These are phyloP conservation scores for Setaria viridis DNA, from an alignment of 202 grass and related monocot species.

Conservation along the genomic window DNA sequence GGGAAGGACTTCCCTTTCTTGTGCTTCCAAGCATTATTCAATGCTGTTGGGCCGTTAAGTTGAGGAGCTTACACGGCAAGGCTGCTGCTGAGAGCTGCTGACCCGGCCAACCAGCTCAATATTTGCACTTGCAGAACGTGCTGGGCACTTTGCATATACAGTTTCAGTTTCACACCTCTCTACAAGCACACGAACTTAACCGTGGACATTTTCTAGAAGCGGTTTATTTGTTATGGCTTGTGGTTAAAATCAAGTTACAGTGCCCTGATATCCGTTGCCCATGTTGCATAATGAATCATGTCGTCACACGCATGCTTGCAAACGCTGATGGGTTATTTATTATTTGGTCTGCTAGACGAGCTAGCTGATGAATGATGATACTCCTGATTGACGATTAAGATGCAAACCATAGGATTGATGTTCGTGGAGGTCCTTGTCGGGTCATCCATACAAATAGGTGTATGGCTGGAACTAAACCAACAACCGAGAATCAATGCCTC, in stretches of 20 bases:
- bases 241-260: not conserved
- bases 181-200: not conserved
- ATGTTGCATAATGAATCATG: not conserved
- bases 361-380: not conserved
- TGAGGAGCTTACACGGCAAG: conserved; percentile 11
- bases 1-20: conserved; percentile 12
- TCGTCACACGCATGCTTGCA: not conserved
- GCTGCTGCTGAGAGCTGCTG: not conserved
- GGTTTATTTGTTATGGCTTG: not conserved
- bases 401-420: too few species aligned
- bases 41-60: conserved; percentile 16
- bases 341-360: not conserved
- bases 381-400: not conserved
- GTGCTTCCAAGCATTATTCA: conserved; percentile 13
- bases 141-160: not conserved
- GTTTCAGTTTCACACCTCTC: not conserved
- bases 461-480: not conserved
- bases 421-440: too few species aligned
- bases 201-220: not conserved
- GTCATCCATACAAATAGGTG: not conserved
- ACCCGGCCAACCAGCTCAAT: not conserved
- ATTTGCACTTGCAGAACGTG: conserved; percentile 6
- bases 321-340: not conserved
- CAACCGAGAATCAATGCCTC: conserved; percentile 24
- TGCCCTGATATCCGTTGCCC: not conserved